Conservation (phyloP, 306 rosid genomes). For the Quercus variabilis region DNA sequence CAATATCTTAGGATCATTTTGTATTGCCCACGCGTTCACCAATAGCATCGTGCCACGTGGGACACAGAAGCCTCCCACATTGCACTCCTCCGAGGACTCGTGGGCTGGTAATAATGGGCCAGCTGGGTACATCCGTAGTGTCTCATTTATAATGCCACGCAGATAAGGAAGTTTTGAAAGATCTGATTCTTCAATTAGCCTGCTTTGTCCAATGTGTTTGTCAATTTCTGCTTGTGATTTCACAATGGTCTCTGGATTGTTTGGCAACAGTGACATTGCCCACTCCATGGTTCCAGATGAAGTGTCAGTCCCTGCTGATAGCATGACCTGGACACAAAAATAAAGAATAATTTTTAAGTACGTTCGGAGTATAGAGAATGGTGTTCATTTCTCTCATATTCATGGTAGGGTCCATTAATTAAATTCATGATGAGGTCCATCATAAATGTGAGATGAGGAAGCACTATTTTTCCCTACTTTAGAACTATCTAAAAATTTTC, state of each 20-base stretch:
- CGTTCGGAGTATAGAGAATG: too few species aligned
- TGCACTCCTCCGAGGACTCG: constrained; percentile 29
- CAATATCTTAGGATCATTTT: constrained; percentile 33
- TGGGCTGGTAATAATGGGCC: constrained; percentile 35
- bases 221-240: constrained; percentile 22
- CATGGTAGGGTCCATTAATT: too few species aligned
- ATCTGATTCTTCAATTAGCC: constrained; percentile 29
- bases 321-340: not conserved
- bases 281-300: constrained; percentile 31
- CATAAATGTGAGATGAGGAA: too few species aligned
- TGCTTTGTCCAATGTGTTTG: not conserved
- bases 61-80: constrained; percentile 32
- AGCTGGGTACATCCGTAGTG: constrained; percentile 39
- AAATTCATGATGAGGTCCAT: too few species aligned
- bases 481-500: too few species aligned
- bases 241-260: constrained; percentile 22
- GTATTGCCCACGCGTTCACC: constrained; percentile 43
- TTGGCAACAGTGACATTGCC: constrained; percentile 29
- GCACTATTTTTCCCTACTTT: too few species aligned
- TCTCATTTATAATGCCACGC: constrained; percentile 24
- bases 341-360: too few species aligned
- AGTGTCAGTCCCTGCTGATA: constrained; percentile 30
- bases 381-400: too few species aligned
- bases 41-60: constrained; percentile 42
- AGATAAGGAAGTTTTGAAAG: constrained; percentile 23